These are phyloP conservation scores for Peterozyma xylosa DNA, from an alignment of 805 yeast species.

Conservation along the genomic window DNA sequence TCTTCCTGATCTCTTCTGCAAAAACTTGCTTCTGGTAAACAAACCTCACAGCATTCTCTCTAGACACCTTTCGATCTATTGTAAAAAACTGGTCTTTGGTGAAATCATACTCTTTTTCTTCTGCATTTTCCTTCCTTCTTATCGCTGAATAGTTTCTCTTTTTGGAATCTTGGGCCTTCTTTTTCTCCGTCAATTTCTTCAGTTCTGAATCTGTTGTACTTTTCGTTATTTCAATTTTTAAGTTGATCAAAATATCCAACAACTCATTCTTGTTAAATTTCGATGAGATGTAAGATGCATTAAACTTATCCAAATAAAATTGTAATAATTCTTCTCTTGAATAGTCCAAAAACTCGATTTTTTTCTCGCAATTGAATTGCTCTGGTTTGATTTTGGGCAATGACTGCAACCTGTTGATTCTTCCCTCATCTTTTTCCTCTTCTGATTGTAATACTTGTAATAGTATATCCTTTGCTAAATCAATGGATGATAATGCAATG, in stretches of 20 bases:
- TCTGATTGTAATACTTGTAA: constrained; percentile 2
- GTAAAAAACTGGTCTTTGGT: constrained; percentile 5
- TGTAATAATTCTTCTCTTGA: constrained; percentile 17
- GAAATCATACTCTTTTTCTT: neutral
- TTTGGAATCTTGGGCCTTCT: too few species aligned
- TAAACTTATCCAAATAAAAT: constrained; percentile 21
- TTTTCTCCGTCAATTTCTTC: neutral
- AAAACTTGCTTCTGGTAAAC: constrained; percentile 7
- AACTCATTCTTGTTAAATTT: constrained; percentile 12
- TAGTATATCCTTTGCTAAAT: constrained; percentile 35
- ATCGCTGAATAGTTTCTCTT: neutral
- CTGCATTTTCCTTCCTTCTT: neutral
- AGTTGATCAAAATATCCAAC: constrained; percentile 19
- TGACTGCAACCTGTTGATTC: neutral
- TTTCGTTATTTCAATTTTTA: constrained; percentile 19
- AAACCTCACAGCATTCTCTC: constrained; percentile 6
- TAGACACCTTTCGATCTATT: constrained; percentile 4
- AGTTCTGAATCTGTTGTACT: constrained; percentile 2
- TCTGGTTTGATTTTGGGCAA: constrained; percentile 2
- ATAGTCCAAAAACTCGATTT: constrained; percentile 1
- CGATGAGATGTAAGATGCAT: constrained; percentile 14
- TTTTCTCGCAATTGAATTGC: constrained; percentile 4
- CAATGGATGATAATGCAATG: constrained; percentile 61
- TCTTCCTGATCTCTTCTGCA: constrained; percentile 4
- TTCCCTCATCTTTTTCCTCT: neutral